Percentiles rank a stretch among this genome's conserved stretches.
These are phyloP conservation scores for Wickerhamiella kazuoi DNA, from an alignment of 805 yeast genomes.

Conservation along the genomic window DNA sequence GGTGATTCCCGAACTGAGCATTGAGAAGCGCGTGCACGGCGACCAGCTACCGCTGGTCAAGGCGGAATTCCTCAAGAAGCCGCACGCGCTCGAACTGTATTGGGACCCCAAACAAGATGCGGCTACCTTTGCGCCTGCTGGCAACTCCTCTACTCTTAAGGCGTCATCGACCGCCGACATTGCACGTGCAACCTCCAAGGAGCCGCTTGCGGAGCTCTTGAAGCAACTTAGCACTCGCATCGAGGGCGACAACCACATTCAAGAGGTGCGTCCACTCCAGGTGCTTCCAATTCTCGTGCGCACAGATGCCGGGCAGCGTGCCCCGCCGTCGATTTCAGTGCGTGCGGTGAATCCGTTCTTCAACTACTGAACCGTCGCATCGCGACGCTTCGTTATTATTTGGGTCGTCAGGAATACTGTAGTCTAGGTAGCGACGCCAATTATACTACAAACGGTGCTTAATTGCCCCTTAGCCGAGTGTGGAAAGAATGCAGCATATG, in stretches of 20 bases:
- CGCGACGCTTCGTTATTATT: too few species aligned
- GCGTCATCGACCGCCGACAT: slow-evolving; percentile 2
- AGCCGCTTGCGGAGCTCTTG: slow-evolving; percentile 2
- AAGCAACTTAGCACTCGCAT: slow-evolving; percentile 33
- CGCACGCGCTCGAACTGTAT: slow-evolving; percentile 55
- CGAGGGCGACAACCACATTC: slow-evolving; percentile 49
- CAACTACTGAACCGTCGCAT: too few species aligned
- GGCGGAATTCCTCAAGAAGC: slow-evolving; percentile 70
- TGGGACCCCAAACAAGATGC: slow-evolving; percentile 92
- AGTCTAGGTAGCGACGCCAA: too few species aligned
- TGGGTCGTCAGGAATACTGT: background rate
- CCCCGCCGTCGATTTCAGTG: slow-evolving; percentile 77
- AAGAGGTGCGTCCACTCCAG: slow-evolving; percentile 61
- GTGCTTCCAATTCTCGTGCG: slow-evolving; percentile 73
- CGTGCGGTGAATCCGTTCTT: slow-evolving; percentile 74
- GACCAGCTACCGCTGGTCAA: slow-evolving; percentile 85
- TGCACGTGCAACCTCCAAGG: slow-evolving; percentile 3
- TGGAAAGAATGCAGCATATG: too few species aligned
- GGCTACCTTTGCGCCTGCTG: slow-evolving; percentile 67
- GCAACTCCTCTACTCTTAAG: slow-evolving; percentile 1
- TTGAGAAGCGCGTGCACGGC: slow-evolving; percentile 40
- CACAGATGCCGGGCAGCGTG: slow-evolving; percentile 87
- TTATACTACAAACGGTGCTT: too few species aligned
- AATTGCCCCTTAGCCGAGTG: too few species aligned
- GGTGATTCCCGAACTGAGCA: slow-evolving; percentile 60